These are phyloP conservation scores for Cladosporium oxysporum DNA, from an alignment of 2,329 filamentous ascomycete genomes.

Conservation along the genomic window DNA sequence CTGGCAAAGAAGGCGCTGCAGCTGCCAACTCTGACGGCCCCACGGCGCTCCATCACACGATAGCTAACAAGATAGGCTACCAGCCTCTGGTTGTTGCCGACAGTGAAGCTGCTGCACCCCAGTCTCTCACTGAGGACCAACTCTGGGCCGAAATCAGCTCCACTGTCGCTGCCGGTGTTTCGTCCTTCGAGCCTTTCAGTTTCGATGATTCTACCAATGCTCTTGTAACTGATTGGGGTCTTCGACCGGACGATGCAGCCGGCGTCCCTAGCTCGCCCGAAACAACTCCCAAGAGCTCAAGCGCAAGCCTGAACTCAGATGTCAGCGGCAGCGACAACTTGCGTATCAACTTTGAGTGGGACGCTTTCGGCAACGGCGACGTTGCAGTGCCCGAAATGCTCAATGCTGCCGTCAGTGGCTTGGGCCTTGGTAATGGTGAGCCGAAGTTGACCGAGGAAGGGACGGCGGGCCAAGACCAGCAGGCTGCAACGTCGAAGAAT, in stretches of 20 bases:
- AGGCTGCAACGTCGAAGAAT: background rate
- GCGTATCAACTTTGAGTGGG: conserved; percentile 40
- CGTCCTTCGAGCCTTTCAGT: conserved; percentile 9
- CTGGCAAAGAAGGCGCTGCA: conserved; percentile 24
- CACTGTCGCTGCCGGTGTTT: conserved; percentile 30
- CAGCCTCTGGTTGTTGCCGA: conserved; percentile 10
- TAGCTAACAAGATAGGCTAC: conserved; percentile 34
- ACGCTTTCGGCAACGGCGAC: conserved; percentile 37
- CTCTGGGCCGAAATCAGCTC: conserved; percentile 25
- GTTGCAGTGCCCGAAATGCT: conserved; percentile 28
- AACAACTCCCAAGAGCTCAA: conserved; percentile 29
- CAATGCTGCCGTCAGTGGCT: conserved; percentile 3
- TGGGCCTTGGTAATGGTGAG: conserved; percentile 6
- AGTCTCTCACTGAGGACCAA: background rate
- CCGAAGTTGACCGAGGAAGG: background rate
- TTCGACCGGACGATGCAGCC: conserved; percentile 25
- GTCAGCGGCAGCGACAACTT: conserved; percentile 46
- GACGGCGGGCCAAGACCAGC: background rate
- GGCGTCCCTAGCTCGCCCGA: conserved; percentile 27
- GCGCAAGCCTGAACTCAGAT: conserved; percentile 42
- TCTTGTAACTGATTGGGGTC: conserved; percentile 24
- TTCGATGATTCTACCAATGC: conserved; percentile 14
- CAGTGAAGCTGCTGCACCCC: background rate
- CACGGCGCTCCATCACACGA: conserved; percentile 34
- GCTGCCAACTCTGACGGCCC: conserved; percentile 27